Evolutionary conservation across 1,284 basidiomycete species (phyloP).

Genomic region (Irpex rosettiformis): DNA sequence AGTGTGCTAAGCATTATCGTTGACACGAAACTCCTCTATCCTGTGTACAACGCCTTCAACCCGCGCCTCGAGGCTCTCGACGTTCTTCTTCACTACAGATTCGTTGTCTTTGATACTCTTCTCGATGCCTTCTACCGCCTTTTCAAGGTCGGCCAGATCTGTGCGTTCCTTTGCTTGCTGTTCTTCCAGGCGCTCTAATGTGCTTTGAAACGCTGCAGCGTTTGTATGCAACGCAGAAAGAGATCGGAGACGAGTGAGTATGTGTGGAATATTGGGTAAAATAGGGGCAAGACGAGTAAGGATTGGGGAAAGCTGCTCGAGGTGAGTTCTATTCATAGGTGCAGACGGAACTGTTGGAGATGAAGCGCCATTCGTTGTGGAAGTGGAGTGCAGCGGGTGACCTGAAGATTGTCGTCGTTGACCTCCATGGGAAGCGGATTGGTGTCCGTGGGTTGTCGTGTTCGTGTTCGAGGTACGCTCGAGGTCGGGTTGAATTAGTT

Average conservation of each 20-base stretch:
- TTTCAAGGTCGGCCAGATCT: slow-evolving; percentile 63
- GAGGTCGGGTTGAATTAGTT: slow-evolving; percentile 89
- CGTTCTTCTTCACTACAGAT: slow-evolving; percentile 65
- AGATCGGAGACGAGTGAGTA: slow-evolving; percentile 85
- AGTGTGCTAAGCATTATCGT: not conserved
- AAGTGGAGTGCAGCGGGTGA: slow-evolving; percentile 23
- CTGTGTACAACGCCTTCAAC: slow-evolving; percentile 52
- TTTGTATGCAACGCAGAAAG: slow-evolving; percentile 81
- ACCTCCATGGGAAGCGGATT: slow-evolving; percentile 27
- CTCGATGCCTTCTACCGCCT: slow-evolving; percentile 70
- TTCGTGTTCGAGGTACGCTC: slow-evolving; percentile 71
- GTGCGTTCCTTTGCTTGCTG: slow-evolving; percentile 63
- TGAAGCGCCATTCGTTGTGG: slow-evolving; percentile 15
- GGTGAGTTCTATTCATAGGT: slow-evolving; percentile 32
- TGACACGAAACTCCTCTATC: slow-evolving; percentile 35
- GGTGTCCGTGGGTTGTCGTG: slow-evolving; percentile 36
- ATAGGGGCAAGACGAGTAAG: slow-evolving; percentile 83
- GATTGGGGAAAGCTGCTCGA: slow-evolving; percentile 71
- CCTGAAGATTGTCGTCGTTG: slow-evolving; percentile 19
- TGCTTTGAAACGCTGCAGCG: slow-evolving; percentile 74
- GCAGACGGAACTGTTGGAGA: slow-evolving; percentile 26
- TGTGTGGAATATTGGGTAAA: slow-evolving; percentile 86
- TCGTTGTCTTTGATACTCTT: slow-evolving; percentile 77
- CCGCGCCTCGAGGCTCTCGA: slow-evolving; percentile 65
- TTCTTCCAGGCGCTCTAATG: slow-evolving; percentile 67